These are phyloP conservation scores for Fusarium luffae DNA, from an alignment of 2,329 filamentous ascomycete species.

Conservation along the genomic window DNA sequence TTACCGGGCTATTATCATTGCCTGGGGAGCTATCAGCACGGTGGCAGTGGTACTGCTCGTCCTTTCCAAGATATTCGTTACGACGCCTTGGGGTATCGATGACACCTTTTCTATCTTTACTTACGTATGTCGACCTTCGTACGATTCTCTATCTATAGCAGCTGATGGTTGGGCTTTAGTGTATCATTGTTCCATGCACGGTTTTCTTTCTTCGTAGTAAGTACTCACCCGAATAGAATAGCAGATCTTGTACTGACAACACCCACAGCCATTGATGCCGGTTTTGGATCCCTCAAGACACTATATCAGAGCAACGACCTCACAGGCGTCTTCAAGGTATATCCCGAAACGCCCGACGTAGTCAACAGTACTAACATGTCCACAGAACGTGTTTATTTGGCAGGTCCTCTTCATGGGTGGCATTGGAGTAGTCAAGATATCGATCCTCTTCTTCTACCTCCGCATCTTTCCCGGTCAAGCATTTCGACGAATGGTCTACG, in stretches of 20 bases:
- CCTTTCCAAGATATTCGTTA: not conserved
- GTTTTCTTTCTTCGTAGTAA: not conserved
- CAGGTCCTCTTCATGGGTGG: not conserved
- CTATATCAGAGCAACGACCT: not conserved
- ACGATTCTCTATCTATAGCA: not conserved
- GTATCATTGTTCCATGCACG: not conserved
- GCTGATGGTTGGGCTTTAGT: not conserved
- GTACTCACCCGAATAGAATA: fast-evolving
- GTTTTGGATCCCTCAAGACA: not conserved
- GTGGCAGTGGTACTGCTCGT: not conserved
- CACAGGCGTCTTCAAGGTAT: not conserved
- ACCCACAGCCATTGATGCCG: not conserved
- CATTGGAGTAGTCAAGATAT: not conserved
- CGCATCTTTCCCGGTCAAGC: not conserved
- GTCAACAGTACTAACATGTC: no score
- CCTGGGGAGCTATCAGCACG: not conserved
- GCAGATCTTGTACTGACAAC: fast-evolving
- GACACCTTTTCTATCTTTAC: not conserved
- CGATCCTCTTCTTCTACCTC: conserved; percentile 9
- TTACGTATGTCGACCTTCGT: not conserved
- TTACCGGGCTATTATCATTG: not conserved
- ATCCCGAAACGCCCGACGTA: no score
- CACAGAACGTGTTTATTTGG: not conserved
- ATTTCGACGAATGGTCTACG: not conserved
- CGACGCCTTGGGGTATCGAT: not conserved